Conservation (phyloP, 257 asterid genomes). For the Solanum virginianum region DNA sequence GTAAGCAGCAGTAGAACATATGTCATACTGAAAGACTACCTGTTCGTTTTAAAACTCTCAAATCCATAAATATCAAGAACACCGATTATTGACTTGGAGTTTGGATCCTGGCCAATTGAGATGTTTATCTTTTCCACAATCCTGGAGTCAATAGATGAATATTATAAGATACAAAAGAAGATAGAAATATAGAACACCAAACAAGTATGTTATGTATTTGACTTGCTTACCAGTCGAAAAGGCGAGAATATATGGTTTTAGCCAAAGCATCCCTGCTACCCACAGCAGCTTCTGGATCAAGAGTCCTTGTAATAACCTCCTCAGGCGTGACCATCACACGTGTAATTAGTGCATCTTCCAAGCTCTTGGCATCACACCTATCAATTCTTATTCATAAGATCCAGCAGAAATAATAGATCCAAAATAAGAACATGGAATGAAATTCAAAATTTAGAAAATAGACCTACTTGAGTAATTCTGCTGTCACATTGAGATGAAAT, state of each 20-base stretch:
- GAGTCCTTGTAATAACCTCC: slow-evolving; percentile 86
- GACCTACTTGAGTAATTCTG: slow-evolving; percentile 80
- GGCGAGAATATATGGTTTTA: slow-evolving; percentile 75
- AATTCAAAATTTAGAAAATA: neutral
- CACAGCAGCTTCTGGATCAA: slow-evolving; percentile 91
- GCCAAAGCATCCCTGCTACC: slow-evolving; percentile 97
- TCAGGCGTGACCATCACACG: slow-evolving; percentile 99
- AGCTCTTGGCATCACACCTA: slow-evolving; percentile 90
- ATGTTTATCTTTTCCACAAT: slow-evolving; percentile 83
- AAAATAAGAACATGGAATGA: neutral
- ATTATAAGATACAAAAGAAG: neutral
- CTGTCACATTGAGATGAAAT: slow-evolving; percentile 76
- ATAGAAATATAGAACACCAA: neutral
- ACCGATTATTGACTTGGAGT: slow-evolving; percentile 86
- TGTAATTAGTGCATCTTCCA: slow-evolving; percentile 88
- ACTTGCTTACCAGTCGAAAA: slow-evolving; percentile 69
- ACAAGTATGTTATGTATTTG: neutral
- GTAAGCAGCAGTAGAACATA: neutral
- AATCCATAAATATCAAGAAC: slow-evolving; percentile 98
- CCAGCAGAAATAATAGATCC: neutral
- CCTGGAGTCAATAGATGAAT: slow-evolving; percentile 34
- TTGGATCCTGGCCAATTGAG: slow-evolving; percentile 98
- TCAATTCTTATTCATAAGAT: slow-evolving; percentile 14
- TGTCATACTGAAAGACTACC: slow-evolving; percentile 9
- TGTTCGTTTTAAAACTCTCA: slow-evolving; percentile 83